Percentiles rank a stretch among this genome's conserved stretches.
Conservation (phyloP, 2,329 filamentous ascomycete genomes). For the Acrocalymma vagum region DNA sequence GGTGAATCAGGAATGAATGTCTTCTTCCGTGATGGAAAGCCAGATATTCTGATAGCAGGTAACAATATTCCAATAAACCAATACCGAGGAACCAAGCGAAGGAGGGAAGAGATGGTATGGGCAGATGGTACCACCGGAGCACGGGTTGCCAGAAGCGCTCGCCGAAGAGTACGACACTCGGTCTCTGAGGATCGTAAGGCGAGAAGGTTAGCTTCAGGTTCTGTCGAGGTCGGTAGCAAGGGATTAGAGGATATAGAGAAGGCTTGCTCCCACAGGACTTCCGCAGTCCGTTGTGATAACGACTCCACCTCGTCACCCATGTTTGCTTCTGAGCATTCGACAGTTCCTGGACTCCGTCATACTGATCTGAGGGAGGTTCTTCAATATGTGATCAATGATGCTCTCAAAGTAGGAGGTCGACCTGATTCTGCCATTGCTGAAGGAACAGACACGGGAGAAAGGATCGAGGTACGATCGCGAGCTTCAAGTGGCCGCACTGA, state of each 20-base stretch:
- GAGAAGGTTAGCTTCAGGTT: conserved; percentile 25
- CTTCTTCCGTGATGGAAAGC: conserved; percentile 46
- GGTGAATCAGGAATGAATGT: conserved; percentile 33
- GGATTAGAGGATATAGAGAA: conserved; percentile 27
- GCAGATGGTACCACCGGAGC: conserved; percentile 27
- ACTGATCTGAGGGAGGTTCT: conserved; percentile 59
- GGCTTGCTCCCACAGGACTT: conserved; percentile 30
- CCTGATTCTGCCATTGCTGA: conserved; percentile 60
- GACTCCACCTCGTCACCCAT: conserved; percentile 38
- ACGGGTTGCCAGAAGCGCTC: conserved; percentile 32
- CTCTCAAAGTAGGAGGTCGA: conserved; percentile 60
- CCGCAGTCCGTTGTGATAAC: conserved; percentile 25
- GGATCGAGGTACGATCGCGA: conserved; percentile 57
- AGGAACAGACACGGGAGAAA: conserved; percentile 57
- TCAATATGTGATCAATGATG: conserved; percentile 61
- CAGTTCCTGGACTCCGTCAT: conserved; percentile 57
- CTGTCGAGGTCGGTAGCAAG: conserved; percentile 13
- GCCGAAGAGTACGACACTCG: conserved; percentile 35
- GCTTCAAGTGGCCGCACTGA: conserved; percentile 54
- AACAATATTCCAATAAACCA: conserved; percentile 50
- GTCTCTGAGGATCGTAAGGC: conserved; percentile 38
- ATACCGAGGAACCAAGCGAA: conserved; percentile 54
- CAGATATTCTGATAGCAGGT: conserved; percentile 54
- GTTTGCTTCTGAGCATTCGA: conserved; percentile 49
- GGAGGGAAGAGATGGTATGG: conserved; percentile 49